These are phyloP conservation scores for Phoma sp. DNA, from an alignment of 2,329 filamentous ascomycete species.

Conservation along the genomic window DNA sequence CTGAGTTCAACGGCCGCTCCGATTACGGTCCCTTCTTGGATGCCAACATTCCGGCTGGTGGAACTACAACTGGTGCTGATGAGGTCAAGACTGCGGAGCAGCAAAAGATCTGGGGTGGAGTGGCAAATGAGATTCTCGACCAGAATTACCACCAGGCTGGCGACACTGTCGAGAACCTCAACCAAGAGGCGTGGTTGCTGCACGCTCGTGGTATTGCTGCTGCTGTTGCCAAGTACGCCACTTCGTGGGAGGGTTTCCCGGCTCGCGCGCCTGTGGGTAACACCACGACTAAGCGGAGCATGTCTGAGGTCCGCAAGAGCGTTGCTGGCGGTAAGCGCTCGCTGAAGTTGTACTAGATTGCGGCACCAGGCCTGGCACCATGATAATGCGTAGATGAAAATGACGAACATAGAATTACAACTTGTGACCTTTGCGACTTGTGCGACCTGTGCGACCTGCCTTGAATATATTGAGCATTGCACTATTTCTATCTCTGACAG, in stretches of 20 bases:
- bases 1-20: slow-evolving; percentile 48
- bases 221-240: slow-evolving; percentile 43
- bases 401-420: background rate
- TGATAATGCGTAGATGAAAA: slow-evolving; percentile 10
- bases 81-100: slow-evolving; percentile 48
- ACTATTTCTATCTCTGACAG: background rate
- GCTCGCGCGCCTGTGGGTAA: slow-evolving; percentile 28
- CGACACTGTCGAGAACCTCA: slow-evolving; percentile 47
- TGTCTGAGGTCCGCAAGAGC: slow-evolving; percentile 21
- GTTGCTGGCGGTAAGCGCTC: slow-evolving; percentile 12
- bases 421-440: no score
- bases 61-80: slow-evolving; percentile 49
- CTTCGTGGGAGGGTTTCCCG: slow-evolving; percentile 38
- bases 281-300: slow-evolving; percentile 24
- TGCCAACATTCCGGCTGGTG: slow-evolving; percentile 45
- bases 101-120: slow-evolving; percentile 44
- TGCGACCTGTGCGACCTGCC: background rate
- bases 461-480: no score
- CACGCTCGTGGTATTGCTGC: slow-evolving; percentile 46
- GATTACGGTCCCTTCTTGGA: slow-evolving; percentile 50
- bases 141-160: slow-evolving; percentile 48
- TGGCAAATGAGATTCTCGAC: slow-evolving; percentile 33
- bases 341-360: slow-evolving; percentile 12
- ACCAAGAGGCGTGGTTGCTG: slow-evolving; percentile 41
- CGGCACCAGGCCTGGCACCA: background rate